These are phyloP conservation scores for Annona cherimola DNA, from an alignment of 164 flowering plant genomes.

Conservation along the genomic window DNA sequence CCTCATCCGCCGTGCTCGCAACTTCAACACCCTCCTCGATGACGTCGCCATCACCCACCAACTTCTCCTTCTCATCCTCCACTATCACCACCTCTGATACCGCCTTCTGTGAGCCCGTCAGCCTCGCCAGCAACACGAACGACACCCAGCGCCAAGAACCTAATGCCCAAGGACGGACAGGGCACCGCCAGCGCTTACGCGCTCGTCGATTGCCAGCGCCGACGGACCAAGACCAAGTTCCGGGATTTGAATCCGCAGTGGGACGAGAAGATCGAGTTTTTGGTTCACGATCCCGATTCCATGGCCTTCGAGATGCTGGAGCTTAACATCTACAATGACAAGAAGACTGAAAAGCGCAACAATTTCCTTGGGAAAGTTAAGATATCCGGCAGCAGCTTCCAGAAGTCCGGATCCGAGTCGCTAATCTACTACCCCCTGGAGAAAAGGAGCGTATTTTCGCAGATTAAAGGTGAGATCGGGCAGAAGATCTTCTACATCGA, in stretches of 20 bases:
- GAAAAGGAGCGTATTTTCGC: conserved; percentile 90
- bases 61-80: conserved; percentile 44
- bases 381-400: conserved; percentile 50
- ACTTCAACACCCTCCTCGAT: conserved; percentile 30
- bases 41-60: conserved; percentile 78
- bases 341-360: conserved; percentile 56
- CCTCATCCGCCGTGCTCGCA: conserved; percentile 9
- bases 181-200: conserved; percentile 90
- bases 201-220: conserved; percentile 71
- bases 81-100: conserved; percentile 14
- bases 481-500: no score
- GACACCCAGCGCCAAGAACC: conserved; percentile 75
- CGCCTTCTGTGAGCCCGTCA: conserved; percentile 82
- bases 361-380: conserved; percentile 84
- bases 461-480: no score
- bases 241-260: conserved; percentile 87
- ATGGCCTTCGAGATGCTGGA: conserved; percentile 62
- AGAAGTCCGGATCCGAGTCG: conserved; percentile 39
- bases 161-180: conserved; percentile 97
- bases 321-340: conserved; percentile 73
- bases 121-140: conserved; percentile 73
- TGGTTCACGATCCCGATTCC: conserved; percentile 51
- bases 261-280: conserved; percentile 82
- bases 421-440: conserved; percentile 85
- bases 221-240: conserved; percentile 68